Base-by-base conservation (phyloP, 148 eudicot species). In the Chenopodium suecicum region DNA sequence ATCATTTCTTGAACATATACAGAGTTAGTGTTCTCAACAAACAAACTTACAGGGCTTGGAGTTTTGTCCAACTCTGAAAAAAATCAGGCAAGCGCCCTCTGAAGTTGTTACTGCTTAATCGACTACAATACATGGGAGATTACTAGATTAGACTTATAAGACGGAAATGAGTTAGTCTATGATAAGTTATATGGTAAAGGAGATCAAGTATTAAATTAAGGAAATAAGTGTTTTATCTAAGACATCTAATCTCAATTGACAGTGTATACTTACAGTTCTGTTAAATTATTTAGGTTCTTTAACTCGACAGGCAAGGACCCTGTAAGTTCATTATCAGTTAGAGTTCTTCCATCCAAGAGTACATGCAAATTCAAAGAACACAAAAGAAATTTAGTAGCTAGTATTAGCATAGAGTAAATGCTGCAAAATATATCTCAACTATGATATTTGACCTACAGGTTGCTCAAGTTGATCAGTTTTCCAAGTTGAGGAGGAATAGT, bases 31-130 rank as follows among this genome's bases (percentile, higher is more conserved):
- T 1, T 23, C 23, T 68, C 3, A 62, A 58, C 23, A 14, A 62
- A 84, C 13, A 70, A 52, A 69, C 87, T 86, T 84, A 91, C 95
- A 90, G 56, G 22, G 7, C 85, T 56, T 54, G 41, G 46, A 91
- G 86, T 34, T 84, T 82, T 80, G 68, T 78, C 91, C 86, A 92
- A 52, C 79, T 81, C 37, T 19, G 73, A 62, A 92, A 86, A 83
- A 80, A 83, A 83, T 75, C 83, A 62, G 93, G 95, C 29, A 91
- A 44, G 37, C 70, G 81, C 60, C 95, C 95, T 50, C 74, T 78
- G 83, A 92, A 92, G 74, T 84, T 86, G 87, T 89, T 92, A 63
- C 86, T 75, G 82, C 90, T 85, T 73, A 92, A 31, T 80, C 88
- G 79, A 54, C 94, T 91, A 85, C 17, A 29, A 76, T 22, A 17